Evolutionary conservation across 2,329 filamentous ascomycete species (phyloP).

Genomic region (Blumeria graminis): DNA sequence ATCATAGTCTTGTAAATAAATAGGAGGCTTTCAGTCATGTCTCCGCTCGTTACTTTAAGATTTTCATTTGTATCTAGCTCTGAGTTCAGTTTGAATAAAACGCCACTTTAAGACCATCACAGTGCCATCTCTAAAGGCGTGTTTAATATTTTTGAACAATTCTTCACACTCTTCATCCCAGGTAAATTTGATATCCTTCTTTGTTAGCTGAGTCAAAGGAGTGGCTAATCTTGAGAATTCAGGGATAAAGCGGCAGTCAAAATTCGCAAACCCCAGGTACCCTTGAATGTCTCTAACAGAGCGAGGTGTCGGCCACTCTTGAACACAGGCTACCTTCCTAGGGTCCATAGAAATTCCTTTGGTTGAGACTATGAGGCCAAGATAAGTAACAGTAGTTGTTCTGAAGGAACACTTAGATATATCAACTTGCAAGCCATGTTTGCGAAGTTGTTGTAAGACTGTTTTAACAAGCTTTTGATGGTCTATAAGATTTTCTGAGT

Average conservation of each 20-base stretch:
- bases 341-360: not conserved
- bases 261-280: not conserved
- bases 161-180: not conserved
- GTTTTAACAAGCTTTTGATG: not conserved
- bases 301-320: not conserved
- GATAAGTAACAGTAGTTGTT: conserved; percentile 1
- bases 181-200: not conserved
- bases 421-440: not conserved
- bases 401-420: not conserved
- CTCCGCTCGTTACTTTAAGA: no score
- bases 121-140: not conserved
- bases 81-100: no score
- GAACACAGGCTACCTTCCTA: not conserved
- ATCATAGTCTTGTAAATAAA: no score
- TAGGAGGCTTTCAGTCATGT: no score
- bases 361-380: conserved; percentile 1
- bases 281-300: not conserved
- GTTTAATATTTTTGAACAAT: not conserved
- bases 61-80: no score
- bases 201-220: not conserved
- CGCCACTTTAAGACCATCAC: no score
- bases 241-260: not conserved
- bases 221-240: not conserved
- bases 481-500: not conserved
- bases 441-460: conserved; percentile 1